Base-by-base conservation (phyloP, 352 stramenopile genomes). In the Phytophthora brassicae region DNA sequence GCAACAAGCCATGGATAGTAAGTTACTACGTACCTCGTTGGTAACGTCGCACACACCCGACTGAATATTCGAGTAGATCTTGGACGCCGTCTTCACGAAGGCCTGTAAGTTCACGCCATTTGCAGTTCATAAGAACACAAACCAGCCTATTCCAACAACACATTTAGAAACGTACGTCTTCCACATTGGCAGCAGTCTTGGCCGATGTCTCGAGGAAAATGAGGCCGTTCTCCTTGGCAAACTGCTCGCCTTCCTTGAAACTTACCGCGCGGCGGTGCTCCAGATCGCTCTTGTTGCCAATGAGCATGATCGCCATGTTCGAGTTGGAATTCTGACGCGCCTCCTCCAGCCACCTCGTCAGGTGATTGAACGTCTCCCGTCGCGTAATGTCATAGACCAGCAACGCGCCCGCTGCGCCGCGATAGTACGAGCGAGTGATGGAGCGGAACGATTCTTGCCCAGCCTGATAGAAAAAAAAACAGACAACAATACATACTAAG, bases 271-370 rank as follows among this genome's bases (percentile, higher is more conserved):
- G 88, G 55, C 86, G 86, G 71, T 98, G 93, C 59, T 98, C 96
- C 62, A 99, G 70, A 81, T 99, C 97, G 68, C 89, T 97, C 75
- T 99, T 99, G 78, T 99, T 99, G 56, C 97, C 97, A 66, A 99
- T 98, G 9, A 99, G 75, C 95, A 99, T 99, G 72, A 99, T 99
- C 36, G 97, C 93, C 97, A 99, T 99, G 82, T 99, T 99, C 41
- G 90, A 95, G 69, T 99, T 98, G 48, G 90, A 97, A 78, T 99
- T 98, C 75, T 99, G 95, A 16, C 97, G 78, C 7, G 97, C 97
- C 66, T 99, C 98, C 71, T 99, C 96, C 11, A 99, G 81, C 98
- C 98, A 99, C 39, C 96, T 72, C 44, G 85, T 96, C 36, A 99
- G 75, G 81, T 99, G 97, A 70, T 99, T 98, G 83, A 99, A 99